Percentiles rank a stretch among this genome's conserved stretches.
Conservation (phyloP, 2,329 filamentous ascomycete species). For the Ophiosphaerella narmari region DNA sequence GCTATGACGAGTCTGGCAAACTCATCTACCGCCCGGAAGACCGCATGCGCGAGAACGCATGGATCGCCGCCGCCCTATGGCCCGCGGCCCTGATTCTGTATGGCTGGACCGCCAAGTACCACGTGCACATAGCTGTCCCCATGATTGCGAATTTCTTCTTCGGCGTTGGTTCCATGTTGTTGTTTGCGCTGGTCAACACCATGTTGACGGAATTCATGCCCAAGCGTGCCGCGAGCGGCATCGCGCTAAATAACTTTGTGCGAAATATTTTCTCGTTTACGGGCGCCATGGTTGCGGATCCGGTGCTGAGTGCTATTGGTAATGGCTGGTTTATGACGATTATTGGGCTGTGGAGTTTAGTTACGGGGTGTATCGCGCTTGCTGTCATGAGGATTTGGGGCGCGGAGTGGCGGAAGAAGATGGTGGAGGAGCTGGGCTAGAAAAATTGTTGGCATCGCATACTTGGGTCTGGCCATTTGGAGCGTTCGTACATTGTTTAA, state of each 20-base stretch:
- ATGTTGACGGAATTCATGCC: constrained; percentile 51
- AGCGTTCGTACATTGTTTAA: neutral
- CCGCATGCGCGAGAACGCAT: constrained; percentile 49
- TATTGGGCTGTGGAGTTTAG: constrained; percentile 54
- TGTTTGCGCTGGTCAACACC: constrained; percentile 45
- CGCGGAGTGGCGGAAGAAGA: constrained; percentile 64
- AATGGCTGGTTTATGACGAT: constrained; percentile 49
- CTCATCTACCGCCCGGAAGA: constrained; percentile 44
- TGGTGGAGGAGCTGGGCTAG: constrained; percentile 54
- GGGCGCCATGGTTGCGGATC: constrained; percentile 44
- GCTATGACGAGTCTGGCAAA: constrained; percentile 43
- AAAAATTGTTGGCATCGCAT: neutral
- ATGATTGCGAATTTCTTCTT: constrained; percentile 50
- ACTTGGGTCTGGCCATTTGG: neutral
- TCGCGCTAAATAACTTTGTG: constrained; percentile 48
- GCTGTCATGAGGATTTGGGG: constrained; percentile 66
- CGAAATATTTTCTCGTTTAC: constrained; percentile 46
- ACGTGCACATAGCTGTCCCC: constrained; percentile 40
- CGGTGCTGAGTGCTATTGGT: constrained; percentile 41
- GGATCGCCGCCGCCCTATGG: constrained; percentile 44
- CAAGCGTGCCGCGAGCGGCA: constrained; percentile 38
- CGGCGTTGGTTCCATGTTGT: constrained; percentile 46
- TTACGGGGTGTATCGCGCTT: constrained; percentile 56
- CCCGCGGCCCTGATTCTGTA: constrained; percentile 45
- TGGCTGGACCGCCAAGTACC: constrained; percentile 42